These are phyloP conservation scores for Pseudocohnilembus persalinus DNA, from an alignment of 169 alveolate genomes.

Conservation along the genomic window DNA sequence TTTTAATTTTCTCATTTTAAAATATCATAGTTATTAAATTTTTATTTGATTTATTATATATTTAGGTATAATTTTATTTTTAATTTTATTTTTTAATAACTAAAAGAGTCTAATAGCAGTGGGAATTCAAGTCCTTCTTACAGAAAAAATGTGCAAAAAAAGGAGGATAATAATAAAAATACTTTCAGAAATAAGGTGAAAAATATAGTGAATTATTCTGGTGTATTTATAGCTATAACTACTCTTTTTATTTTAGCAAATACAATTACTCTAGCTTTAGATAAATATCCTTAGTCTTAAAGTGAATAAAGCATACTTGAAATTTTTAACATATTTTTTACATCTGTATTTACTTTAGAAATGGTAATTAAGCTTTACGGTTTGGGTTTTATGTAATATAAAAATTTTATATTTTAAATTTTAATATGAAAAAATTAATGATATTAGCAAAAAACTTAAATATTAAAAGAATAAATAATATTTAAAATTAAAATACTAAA, in stretches of 20 bases:
- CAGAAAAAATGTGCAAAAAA: slow-evolving; percentile 3
- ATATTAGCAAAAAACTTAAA: too few relatives aligned
- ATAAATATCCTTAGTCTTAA: slow-evolving; percentile 8
- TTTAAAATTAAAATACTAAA: too few relatives aligned
- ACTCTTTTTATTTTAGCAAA: slow-evolving; percentile 5
- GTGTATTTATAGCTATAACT: neutral
- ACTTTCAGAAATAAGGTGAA: slow-evolving; percentile 12
- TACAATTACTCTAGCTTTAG: slow-evolving; percentile 19
- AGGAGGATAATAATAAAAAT: slow-evolving; percentile 3
- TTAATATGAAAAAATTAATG: too few relatives aligned
- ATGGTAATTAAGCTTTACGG: slow-evolving; percentile 20
- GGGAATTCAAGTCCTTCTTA: neutral
- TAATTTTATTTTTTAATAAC: too few relatives aligned
- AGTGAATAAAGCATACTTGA: neutral
- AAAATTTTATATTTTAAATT: too few relatives aligned
- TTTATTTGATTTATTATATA: too few relatives aligned
- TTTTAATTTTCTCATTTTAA: too few relatives aligned
- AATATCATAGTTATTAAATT: too few relatives aligned
- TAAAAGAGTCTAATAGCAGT: too few relatives aligned
- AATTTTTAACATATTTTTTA: slow-evolving; percentile 5
- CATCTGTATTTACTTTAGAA: slow-evolving; percentile 7
- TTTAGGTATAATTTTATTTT: too few relatives aligned
- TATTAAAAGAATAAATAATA: too few relatives aligned
- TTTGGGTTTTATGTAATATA: slow-evolving; percentile 42
- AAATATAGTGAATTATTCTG: neutral